A percentile compares a stretch with the other conserved stretches of the same genome.
Conservation (phyloP, 768 basidiomycete genomes). For the Lactifluus hygrophoroides region DNA sequence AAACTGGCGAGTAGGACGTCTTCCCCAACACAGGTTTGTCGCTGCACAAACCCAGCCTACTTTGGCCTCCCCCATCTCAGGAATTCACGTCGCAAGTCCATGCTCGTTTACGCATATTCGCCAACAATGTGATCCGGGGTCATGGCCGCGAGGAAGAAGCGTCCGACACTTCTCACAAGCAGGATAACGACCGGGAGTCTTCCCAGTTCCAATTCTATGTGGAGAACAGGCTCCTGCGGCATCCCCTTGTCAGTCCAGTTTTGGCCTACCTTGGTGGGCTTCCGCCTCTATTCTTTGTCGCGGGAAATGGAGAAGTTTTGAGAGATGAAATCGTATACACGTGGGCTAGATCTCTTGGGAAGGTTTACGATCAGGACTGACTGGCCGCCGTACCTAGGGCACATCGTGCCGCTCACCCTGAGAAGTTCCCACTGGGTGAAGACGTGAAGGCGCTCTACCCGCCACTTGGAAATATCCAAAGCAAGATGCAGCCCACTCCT, state of each 20-base stretch:
- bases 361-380: conserved; percentile 38
- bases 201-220: conserved; percentile 82
- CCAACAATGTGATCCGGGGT: conserved; percentile 43
- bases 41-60: conserved; percentile 65
- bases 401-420: conserved; percentile 85
- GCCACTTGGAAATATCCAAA: conserved; percentile 44
- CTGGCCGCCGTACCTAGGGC: conserved; percentile 39
- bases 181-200: conserved; percentile 23
- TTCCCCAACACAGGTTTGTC: conserved; percentile 67
- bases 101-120: conserved; percentile 49
- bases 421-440: conserved; percentile 46
- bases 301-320: conserved; percentile 84
- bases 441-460: conserved; percentile 47
- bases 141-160: conserved; percentile 1
- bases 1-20: conserved; percentile 49
- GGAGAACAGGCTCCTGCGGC: conserved; percentile 63
- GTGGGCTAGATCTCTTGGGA: conserved; percentile 28
- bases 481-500: conserved; percentile 50
- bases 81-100: conserved; percentile 45
- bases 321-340: conserved; percentile 86
- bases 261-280: conserved; percentile 83
- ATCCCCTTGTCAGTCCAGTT: conserved; percentile 79
- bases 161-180: background rate
- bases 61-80: conserved; percentile 73
- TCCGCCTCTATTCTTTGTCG: conserved; percentile 78